These are phyloP conservation scores for Pseudevernia furfuracea DNA, from an alignment of 495 filamentous ascomycete genomes.

Conservation along the genomic window DNA sequence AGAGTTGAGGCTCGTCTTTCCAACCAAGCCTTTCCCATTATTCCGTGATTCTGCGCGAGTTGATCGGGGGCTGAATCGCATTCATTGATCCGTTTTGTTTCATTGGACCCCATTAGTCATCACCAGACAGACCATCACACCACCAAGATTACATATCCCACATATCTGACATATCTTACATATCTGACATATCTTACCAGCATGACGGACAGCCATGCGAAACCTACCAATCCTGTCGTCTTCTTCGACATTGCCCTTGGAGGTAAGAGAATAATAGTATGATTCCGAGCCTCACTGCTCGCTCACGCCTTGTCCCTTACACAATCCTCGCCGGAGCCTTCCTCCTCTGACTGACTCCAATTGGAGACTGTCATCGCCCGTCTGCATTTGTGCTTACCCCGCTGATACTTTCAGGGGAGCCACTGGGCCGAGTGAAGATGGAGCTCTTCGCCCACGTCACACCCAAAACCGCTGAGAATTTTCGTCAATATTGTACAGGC, in stretches of 20 bases:
- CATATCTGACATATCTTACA: too few species aligned
- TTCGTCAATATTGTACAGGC: conserved; percentile 93
- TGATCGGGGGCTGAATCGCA: too few species aligned
- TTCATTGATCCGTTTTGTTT: background rate
- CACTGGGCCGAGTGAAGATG: conserved; percentile 86
- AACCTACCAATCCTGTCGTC: conserved; percentile 52
- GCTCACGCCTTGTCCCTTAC: background rate
- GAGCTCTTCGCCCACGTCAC: conserved; percentile 81
- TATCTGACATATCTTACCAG: too few species aligned
- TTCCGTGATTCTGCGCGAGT: too few species aligned
- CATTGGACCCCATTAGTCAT: background rate
- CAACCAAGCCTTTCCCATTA: too few species aligned
- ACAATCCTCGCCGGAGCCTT: background rate
- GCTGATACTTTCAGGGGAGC: conserved; percentile 54
- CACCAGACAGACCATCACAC: background rate
- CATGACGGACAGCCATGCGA: conserved; percentile 19
- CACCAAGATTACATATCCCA: too few species aligned
- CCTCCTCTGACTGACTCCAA: background rate
- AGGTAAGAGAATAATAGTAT: conserved; percentile 47
- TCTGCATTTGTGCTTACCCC: background rate
- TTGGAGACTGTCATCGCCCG: background rate
- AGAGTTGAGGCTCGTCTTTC: too few species aligned
- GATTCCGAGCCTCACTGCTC: background rate
- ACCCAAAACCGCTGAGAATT: conserved; percentile 91
- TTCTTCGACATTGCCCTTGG: conserved; percentile 93